Evolutionary conservation across 2,329 filamentous ascomycete genomes (phyloP), one percentile per base, ranked within the genome.

Genomic region (Trichophyton mentagrophytes): DNA sequence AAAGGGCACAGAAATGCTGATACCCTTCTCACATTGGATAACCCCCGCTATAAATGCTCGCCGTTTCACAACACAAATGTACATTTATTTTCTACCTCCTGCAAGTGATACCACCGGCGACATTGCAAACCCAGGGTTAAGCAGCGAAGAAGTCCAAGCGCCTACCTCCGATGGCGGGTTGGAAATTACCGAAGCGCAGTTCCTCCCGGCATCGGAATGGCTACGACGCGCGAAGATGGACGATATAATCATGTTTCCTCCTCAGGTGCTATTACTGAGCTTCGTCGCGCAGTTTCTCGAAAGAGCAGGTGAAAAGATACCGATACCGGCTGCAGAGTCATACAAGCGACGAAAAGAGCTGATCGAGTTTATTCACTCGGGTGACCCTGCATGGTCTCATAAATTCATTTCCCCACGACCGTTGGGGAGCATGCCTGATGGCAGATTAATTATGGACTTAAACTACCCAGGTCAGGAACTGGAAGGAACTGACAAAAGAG

Each of bases 61-160:
- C 67, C 82, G 93, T 53, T 99, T 95, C 75, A 89, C 88, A 0
- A 96, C 92, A 0, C 91, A 96, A 71, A 97, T 97, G 92, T 99
- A 97, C 74, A 73, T 97, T 9, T 96, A 96, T 74, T 86, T 95
- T 73, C 80, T 96, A 2, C 90, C 90, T 0, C 74, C 85, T 9
- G 72, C 74, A n/a, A 62, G 69, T 13, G 67, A 72, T 13, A 64
- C 69, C 2, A 70, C n/a, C 15, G 9, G 27, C 27, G 69, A 69
- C 38, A 64, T 65, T 1, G 57, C 74, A 1, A 65, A 69, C 67
- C 36, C 67, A 63, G 66, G 73, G 69, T 63, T 74, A 64, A 70
- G 77, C 67, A 68, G 75, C 66, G 64, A 81, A 80, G 69, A 83
- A 82, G 67, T 89, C 56, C 86, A 87, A 33, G 81, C 83, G 1